A percentile compares a stretch with the other conserved stretches of the same genome.
Evolutionary conservation across 164 flowering plant species (phyloP).

Genomic region (Tinospora cordifolia): DNA sequence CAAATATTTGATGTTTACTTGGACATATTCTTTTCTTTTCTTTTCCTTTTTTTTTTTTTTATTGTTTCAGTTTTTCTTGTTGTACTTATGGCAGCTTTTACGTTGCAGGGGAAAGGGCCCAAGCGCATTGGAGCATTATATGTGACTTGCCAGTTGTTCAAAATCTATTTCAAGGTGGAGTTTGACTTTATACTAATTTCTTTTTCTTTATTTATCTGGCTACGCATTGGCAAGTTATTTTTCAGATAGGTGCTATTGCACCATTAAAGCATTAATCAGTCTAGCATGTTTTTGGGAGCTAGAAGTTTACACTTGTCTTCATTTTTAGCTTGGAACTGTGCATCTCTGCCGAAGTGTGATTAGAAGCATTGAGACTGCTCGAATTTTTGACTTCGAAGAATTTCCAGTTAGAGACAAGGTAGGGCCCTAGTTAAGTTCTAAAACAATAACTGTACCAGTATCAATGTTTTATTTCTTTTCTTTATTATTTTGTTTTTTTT

Average conservation of each 20-base stretch:
- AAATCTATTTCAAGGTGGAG: conserved; percentile 86
- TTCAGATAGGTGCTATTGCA: not conserved
- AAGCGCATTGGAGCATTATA: conserved; percentile 97
- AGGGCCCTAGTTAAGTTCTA: not conserved
- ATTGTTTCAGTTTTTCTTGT: too few species aligned
- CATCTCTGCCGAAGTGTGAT: conserved; percentile 97
- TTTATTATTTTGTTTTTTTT: not conserved
- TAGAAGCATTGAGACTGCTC: conserved; percentile 96
- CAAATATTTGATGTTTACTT: not conserved
- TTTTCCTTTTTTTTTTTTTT: not conserved
- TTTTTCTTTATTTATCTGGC: not conserved
- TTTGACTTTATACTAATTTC: not conserved
- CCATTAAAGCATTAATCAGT: not conserved
- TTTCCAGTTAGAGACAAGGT: conserved; percentile 94
- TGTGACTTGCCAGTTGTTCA: conserved; percentile 95
- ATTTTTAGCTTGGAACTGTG: conserved; percentile 86
- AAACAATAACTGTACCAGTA: not conserved
- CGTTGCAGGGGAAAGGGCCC: conserved; percentile 81
- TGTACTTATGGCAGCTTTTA: not conserved
- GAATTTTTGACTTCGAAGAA: conserved; percentile 95
- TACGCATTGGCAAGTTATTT: not conserved
- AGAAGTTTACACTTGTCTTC: not conserved
- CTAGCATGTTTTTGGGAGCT: not conserved
- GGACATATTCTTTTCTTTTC: not conserved
- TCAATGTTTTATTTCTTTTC: not conserved